Conservation (phyloP, 257 asterid species). For the Solanum chilense region DNA sequence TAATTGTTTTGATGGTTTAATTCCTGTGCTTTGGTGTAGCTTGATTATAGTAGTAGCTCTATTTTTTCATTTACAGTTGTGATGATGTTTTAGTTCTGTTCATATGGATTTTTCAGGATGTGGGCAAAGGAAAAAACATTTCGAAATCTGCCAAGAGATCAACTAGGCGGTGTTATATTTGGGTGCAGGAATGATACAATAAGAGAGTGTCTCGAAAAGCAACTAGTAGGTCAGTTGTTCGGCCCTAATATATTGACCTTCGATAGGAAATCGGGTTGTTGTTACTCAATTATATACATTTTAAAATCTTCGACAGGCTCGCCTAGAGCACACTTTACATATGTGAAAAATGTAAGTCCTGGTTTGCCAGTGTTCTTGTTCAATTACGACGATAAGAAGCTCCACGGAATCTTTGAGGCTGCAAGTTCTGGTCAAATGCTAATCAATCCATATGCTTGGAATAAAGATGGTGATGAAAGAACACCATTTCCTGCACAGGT, state of each 20-base stretch:
- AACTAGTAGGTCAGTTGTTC: constrained; percentile 25
- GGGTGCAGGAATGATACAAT: constrained; percentile 26
- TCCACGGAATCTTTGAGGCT: constrained; percentile 82
- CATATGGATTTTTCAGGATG: constrained; percentile 27
- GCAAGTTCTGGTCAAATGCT: constrained; percentile 65
- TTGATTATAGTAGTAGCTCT: background rate
- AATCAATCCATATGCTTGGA: constrained; percentile 84
- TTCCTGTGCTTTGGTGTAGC: background rate
- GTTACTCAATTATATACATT: background rate
- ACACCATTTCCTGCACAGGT: constrained; percentile 89
- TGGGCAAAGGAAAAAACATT: constrained; percentile 19
- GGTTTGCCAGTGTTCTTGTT: constrained; percentile 85
- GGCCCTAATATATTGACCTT: background rate
- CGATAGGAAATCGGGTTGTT: background rate
- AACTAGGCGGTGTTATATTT: constrained; percentile 36
- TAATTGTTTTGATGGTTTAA: too few relatives aligned
- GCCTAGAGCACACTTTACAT: constrained; percentile 47
- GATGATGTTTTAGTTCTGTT: background rate
- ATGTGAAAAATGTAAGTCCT: constrained; percentile 60
- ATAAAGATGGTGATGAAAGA: constrained; percentile 50
- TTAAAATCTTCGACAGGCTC: constrained; percentile 42
- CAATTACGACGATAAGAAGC: constrained; percentile 49
- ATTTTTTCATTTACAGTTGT: background rate
- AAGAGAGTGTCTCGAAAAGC: constrained; percentile 19
- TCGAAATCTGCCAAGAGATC: constrained; percentile 18